Conservation (phyloP, 2,329 filamentous ascomycete species). For the Diatrype stigma region DNA sequence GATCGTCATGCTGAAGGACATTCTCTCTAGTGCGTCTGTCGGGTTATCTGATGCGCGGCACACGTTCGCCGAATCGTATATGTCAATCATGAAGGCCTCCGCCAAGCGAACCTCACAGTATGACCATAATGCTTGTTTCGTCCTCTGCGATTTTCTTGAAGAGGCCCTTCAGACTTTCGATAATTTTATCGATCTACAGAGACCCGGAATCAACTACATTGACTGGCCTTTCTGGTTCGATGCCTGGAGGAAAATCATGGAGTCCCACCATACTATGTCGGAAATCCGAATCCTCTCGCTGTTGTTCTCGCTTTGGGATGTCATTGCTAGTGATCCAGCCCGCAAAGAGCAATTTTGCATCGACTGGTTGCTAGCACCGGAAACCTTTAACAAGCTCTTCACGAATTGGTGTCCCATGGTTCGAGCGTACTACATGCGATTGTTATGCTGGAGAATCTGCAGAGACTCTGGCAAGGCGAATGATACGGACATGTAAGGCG, state of each 20-base stretch:
- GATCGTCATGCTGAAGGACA: constrained; percentile 76
- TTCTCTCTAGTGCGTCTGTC: constrained; percentile 52
- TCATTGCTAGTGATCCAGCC: constrained; percentile 58
- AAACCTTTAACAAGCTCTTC: constrained; percentile 76
- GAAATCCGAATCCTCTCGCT: constrained; percentile 83
- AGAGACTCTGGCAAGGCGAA: constrained; percentile 66
- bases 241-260: constrained; percentile 73
- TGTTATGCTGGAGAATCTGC: constrained; percentile 85
- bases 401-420: constrained; percentile 97
- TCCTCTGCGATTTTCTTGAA: constrained; percentile 86
- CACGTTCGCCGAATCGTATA: constrained; percentile 74
- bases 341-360: constrained; percentile 69
- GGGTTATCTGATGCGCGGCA: constrained; percentile 47
- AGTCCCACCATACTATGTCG: constrained; percentile 83
- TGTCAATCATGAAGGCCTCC: constrained; percentile 66
- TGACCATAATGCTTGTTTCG: constrained; percentile 79
- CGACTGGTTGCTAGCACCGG: constrained; percentile 69
- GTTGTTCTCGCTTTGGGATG: constrained; percentile 75
- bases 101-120: constrained; percentile 74
- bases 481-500: constrained; percentile 62
- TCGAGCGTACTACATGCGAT: constrained; percentile 83
- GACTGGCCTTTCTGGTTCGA: constrained; percentile 85
- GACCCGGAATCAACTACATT: constrained; percentile 41
- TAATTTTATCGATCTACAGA: constrained; percentile 39
- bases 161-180: constrained; percentile 67